Evolutionary conservation across 169 alveolate species (phyloP), one percentile per base, ranked within the genome.

Genomic region (Plasmodium vinckei): DNA sequence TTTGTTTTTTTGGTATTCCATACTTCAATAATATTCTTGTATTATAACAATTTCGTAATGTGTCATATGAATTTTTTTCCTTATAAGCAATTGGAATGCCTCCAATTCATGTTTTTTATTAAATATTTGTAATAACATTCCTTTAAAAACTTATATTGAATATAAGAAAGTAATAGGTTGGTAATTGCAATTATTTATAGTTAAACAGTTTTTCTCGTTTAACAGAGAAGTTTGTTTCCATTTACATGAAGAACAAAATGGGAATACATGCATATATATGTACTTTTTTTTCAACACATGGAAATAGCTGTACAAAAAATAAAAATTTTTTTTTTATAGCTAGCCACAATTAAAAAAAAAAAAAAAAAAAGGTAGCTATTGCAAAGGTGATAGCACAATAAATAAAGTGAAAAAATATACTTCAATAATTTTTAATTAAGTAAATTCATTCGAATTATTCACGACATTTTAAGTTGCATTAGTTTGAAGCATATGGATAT

Each of bases 31-130:
- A 47, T 15, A 13, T 44, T 0, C 57, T 61, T 27, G 49, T 46
- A 61, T 77, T 68, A 77, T 77, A 25, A 17, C 17, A 27, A 63
- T 77, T 75, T 51, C 17, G 69, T 21, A 49, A 17, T 5, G 9
- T 51, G 15, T 64, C 70, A 0, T 44, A 33, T 27, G 17, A 21
- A 23, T 77, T 64, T 77, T 73, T 56, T 23, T 15, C 53, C 65
- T 77, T 69, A 65, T 67, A 9, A 77, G 23, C 5, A 69, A 57
- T 77, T 73, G 65, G 75, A 65, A 21, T 46, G 51, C 42, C 53
- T 75, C 88, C 88, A 77, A 49, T 77, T 77, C 17, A 70, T 51
- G 23, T 77, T 73, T 39, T 77, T 77, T 17, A 63, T 39, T 77
- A 77, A 56, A 39, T 77, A 68, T 44, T 27, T 53, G 4, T 77